Evolutionary conservation across 345 rosid genomes (phyloP).

Genomic region (Conringia planisiliqua): DNA sequence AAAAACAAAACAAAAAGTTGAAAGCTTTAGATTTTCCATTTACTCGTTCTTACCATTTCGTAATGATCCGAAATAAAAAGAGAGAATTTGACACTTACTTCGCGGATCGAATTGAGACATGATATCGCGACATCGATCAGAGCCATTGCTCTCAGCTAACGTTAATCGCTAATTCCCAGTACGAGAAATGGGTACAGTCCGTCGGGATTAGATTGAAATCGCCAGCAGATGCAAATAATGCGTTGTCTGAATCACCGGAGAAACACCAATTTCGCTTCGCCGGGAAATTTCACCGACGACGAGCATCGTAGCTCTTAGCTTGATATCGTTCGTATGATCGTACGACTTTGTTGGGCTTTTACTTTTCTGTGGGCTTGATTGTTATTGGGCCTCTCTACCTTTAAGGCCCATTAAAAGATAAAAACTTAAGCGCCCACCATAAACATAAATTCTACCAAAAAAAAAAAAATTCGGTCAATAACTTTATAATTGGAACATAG

Average conservation of each 20-base stretch:
- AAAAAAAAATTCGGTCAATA: not conserved
- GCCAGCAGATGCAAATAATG: not conserved
- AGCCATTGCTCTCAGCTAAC: slow-evolving; percentile 46
- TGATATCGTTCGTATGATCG: not conserved
- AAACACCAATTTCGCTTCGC: not conserved
- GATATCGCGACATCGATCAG: slow-evolving; percentile 65
- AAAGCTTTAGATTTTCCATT: not conserved
- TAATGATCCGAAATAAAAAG: not conserved
- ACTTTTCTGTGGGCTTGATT: not conserved
- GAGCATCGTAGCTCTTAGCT: not conserved
- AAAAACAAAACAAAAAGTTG: not conserved
- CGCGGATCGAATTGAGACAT: slow-evolving; percentile 73
- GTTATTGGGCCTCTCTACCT: not conserved
- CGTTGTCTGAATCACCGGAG: not conserved
- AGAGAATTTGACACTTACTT: slow-evolving; percentile 40
- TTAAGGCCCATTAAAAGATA: too few species aligned
- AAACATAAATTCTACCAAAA: too few species aligned
- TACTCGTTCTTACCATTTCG: not conserved
- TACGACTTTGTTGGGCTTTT: slow-evolving; percentile 9
- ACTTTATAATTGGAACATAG: not conserved
- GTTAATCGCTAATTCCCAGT: not conserved
- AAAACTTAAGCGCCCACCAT: too few species aligned
- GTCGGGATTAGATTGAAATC: not conserved
- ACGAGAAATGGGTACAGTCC: not conserved
- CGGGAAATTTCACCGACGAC: slow-evolving; percentile 28